Evolutionary conservation across 2,329 filamentous ascomycete species (phyloP), one percentile per base, ranked within the genome.

Genomic region (Geosmithia putterillii): DNA sequence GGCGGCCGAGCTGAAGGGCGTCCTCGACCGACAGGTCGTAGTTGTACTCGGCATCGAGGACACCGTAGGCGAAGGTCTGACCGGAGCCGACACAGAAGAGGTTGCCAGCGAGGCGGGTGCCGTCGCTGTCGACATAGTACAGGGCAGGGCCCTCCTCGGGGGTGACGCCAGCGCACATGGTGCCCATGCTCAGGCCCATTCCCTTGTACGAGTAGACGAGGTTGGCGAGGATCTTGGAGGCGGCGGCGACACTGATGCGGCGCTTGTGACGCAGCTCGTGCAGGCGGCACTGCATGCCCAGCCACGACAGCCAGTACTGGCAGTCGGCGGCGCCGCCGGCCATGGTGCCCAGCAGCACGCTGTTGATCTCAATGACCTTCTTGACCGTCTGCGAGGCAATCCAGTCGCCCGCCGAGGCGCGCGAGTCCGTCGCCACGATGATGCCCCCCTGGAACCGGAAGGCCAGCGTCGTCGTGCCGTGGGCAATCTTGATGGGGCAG

Each of bases 321-420:
- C 92, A 98, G 69, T 98, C 92, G 65, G 92, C 92, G 59, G 92
- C 92, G 68, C 92, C 92, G 65, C 92, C 92, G 50, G 92, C 92
- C 90, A 98, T 95, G 54, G 92, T 98, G 51, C 92, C 92, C 57
- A 98, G 70, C 66, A 98, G 75, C 65, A 83, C 84, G 66, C 75
- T 86, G 73, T 95, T 95, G 74, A 95, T 95, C 75, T 95, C 88
- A 60, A 98, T 96, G 54, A 98, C 92, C 76, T 98, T 98, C 81
- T 98, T 98, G 60, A 98, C 92, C 43, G 92, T 98, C 75, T 98
- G 92, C 69, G 86, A 94, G 52, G 92, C 92, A 67, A 98, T 98
- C 92, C 92, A 98, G 77, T 92, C 94, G 58, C 92, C 92, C 23
- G 92, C 90, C 40, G 92, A 95, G 47, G 92, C 92, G 69, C 92